Base-by-base conservation (phyloP, 1,139 yeast species). In the Yamadazyma triangularis region DNA sequence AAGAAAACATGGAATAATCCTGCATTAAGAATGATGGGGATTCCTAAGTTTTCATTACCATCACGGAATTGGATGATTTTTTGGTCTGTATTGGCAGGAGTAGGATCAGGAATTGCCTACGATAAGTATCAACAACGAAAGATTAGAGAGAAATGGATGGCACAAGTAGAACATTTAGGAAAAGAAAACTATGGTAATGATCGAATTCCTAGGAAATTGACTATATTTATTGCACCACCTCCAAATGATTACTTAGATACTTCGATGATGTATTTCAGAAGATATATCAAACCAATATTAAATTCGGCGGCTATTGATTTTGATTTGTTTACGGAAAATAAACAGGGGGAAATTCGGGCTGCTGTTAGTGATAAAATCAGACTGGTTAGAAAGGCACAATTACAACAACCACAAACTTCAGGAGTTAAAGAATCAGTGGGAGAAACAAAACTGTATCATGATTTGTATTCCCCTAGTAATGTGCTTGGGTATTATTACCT, bases 51-150 rank as follows among this genome's bases (percentile, higher is more conserved):
- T 20, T 73, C 82, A 23, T 58, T 93, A 13, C 98, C 99, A 0
- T 81, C 95, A 1, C 69, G 96, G 41, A 91, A 89, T 62, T 89
- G 97, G 98, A 59, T 77, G 67, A 85, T 88, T 26, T 91, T 93
- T 56, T 84, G 95, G 88, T 54, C 80, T 0, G 77, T 84, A 8
- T 53, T 84, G 2, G 77, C 80, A 0, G 60, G 73, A 2, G 58
- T 84, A 22, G 71, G 84, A 2, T 91, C 95, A 10, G 84, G 88
- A 11, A 69, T 80, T 21, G 73, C 73, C 10, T 88, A 87, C 57
- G 98, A 93, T 56, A 80, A 82, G 44, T 67, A 73, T 39, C 73
- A 86, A 52, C 93, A 88, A 44, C 72, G 70, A 28, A 70, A 72
- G 44, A 68, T 84, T 21, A 64, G 96, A 28, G 62, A 71, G 32